Evolutionary conservation across 225 moss, liverwort and hornwort genomes (phyloP), one percentile per base, ranked within the genome.

Genomic region (Marchantia polymorpha): DNA sequence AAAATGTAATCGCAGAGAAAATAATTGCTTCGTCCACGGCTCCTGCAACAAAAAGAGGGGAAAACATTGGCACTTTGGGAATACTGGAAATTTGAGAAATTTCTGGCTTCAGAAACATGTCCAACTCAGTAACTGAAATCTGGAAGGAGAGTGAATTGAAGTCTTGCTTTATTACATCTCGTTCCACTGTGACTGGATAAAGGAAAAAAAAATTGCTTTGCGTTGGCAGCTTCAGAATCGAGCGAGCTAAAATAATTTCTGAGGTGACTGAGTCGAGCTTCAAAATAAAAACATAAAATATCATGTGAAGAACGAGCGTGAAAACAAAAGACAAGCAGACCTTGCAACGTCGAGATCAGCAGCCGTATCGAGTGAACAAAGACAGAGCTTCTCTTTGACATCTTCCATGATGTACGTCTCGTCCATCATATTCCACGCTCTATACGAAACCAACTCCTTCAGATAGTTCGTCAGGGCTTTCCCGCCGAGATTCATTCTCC

Each of bases 361-460:
- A 75, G 89, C 86, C 15, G 91, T 83, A 63, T 92, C 91, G n/a
- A 87, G 72, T 10, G 99, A 99, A 71, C 93, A 93, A 23, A 95
- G 91, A 71, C 99, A 95, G 39, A 99, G 86, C 65, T 90, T 91
- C 70, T 95, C 99, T 80, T 99, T 99, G 29, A 95, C 99, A 76
- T 99, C 95, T 83, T 99, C 99, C 90, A 99, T 95, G 31, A 95
- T 95, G 65, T 89, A 93, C 6, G 91, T 95, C 81, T 99, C 95
- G 78, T 99, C 99, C 99, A 95, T 99, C 59, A 99, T 95, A 67
- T 99, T 99, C 99, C 93, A 95, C 39, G 99, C 93, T 26, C 99
- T 89, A 81, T 95, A 99, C 0, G 95, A 95, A 49, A 99, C 95
- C 49, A 99, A 73, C 81, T 99, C 99, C 89, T 99, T 99, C 48